phyloP scores from a whole-genome alignment of 148 eudicot species.

The Beta vulgaris region DNA sequence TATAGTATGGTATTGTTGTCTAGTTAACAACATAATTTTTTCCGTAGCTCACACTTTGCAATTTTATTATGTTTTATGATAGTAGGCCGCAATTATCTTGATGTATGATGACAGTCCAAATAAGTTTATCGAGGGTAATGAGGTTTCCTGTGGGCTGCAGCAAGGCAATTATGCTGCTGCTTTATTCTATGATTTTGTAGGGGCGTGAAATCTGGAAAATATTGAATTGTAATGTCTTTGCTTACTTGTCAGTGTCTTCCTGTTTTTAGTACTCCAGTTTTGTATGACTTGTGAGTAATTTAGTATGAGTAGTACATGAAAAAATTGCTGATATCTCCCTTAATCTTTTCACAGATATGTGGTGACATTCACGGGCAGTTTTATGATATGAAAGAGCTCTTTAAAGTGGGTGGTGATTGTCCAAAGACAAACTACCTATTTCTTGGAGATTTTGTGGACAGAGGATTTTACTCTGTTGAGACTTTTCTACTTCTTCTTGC shows the following conservation, averaged over 20 bases:
- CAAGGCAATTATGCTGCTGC: neutral
- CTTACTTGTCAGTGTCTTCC: neutral
- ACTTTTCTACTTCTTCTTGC: conserved; percentile 91
- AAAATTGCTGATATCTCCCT: neutral
- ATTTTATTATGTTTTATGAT: neutral
- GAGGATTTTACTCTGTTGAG: conserved; percentile 92
- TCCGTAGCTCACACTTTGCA: neutral
- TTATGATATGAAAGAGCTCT: conserved; percentile 94
- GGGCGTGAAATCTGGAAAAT: neutral
- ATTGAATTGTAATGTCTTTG: neutral
- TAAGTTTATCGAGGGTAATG: neutral
- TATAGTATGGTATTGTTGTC: neutral
- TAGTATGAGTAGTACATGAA: neutral
- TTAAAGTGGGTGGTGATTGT: conserved; percentile 94
- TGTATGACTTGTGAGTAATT: conserved; percentile 5
- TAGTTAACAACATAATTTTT: neutral
- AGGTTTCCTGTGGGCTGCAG: neutral
- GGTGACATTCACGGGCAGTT: conserved; percentile 99
- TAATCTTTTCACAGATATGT: conserved; percentile 50
- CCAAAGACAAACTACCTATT: conserved; percentile 93
- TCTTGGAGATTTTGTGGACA: conserved; percentile 95
- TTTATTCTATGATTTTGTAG: neutral
- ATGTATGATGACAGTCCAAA: neutral
- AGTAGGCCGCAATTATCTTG: neutral
- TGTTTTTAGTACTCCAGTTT: neutral